phyloP scores from a whole-genome alignment of 1,284 basidiomycete species.

The Rhodotorula glutinis region DNA sequence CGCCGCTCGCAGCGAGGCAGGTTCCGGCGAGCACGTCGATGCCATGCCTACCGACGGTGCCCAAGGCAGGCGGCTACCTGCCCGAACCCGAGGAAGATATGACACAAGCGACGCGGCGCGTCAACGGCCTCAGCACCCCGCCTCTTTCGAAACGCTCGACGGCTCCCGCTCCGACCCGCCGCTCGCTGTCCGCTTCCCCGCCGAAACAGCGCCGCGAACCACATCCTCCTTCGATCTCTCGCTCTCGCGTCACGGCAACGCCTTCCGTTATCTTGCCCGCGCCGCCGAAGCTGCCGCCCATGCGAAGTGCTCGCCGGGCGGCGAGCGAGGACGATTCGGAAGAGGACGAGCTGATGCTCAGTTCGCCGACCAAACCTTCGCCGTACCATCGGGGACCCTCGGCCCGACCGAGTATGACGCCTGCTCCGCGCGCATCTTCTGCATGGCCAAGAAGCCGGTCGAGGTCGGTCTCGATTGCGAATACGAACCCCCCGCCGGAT shows the following conservation, averaged over 20 bases:
- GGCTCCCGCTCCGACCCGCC: not conserved
- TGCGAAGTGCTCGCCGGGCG: not conserved
- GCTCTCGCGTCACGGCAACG: not conserved
- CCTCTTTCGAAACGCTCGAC: constrained; percentile 6
- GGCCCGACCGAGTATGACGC: not conserved
- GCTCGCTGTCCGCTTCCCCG: not conserved
- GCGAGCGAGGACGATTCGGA: not conserved
- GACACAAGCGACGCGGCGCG: not conserved
- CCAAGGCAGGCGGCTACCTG: not conserved
- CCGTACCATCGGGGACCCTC: not conserved
- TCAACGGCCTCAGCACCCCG: constrained; percentile 2
- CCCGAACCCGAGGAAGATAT: not conserved
- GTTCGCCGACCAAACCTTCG: not conserved
- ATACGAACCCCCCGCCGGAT: too few relatives aligned
- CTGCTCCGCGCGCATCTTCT: not conserved
- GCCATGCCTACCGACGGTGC: not conserved
- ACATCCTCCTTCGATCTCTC: too few relatives aligned
- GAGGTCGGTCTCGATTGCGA: not conserved
- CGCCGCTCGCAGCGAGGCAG: not conserved
- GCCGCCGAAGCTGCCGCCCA: not conserved
- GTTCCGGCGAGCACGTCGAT: not conserved
- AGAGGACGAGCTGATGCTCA: constrained; percentile 3
- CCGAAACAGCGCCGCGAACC: too few relatives aligned
- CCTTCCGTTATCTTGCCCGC: not conserved
- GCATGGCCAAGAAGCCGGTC: not conserved